Evolutionary conservation across 345 rosid genomes (phyloP).

Genomic region (Nasturtium officinale): DNA sequence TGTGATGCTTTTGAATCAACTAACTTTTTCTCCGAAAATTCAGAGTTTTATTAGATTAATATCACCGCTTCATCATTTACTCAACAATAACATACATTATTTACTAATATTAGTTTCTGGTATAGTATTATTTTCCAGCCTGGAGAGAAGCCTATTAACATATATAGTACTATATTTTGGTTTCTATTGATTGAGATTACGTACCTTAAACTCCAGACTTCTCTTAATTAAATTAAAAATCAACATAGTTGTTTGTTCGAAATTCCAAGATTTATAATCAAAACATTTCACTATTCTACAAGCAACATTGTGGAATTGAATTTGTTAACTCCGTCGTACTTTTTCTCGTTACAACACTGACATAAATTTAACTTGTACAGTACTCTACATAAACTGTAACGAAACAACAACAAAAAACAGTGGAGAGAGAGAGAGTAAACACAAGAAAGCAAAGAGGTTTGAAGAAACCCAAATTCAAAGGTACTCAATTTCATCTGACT

Average conservation of each 20-base stretch:
- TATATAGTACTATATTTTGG: not conserved
- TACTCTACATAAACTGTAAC: not conserved
- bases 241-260: not conserved
- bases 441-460: conserved; percentile 10
- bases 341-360: conserved; percentile 2
- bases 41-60: not conserved
- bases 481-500: conserved; percentile 37
- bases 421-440: conserved; percentile 12
- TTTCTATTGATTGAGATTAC: conserved; percentile 4
- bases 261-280: not conserved
- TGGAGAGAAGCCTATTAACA: not conserved
- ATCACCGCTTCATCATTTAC: not conserved
- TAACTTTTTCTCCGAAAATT: conserved; percentile 25
- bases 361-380: conserved; percentile 14
- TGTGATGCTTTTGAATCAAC: conserved; percentile 23
- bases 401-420: not conserved
- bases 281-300: conserved; percentile 22
- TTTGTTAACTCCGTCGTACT: not conserved
- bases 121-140: conserved; percentile 1
- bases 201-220: conserved; percentile 39
- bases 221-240: not conserved
- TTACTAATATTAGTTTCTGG: not conserved
- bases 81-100: not conserved
- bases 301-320: conserved; percentile 20
- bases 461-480: conserved; percentile 41